A percentile compares a stretch with the other conserved stretches of the same genome.
These are phyloP conservation scores for Chaetothyriales sp. DNA, from an alignment of 2,329 filamentous ascomycete species.

Conservation along the genomic window DNA sequence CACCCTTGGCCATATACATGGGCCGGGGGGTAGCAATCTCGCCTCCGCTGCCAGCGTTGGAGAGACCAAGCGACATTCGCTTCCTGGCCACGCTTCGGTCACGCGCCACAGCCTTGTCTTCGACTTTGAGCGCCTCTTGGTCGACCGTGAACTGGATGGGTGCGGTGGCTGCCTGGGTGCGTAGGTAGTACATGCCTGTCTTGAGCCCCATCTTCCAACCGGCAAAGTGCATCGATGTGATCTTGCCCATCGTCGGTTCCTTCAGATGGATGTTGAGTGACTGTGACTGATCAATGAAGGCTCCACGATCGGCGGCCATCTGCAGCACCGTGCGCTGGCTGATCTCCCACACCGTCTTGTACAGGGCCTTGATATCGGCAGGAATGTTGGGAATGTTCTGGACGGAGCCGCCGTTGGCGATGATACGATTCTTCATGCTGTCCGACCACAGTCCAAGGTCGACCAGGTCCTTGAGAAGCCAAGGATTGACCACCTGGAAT, in stretches of 20 bases:
- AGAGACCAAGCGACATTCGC: constrained; percentile 48
- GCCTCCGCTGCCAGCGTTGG: constrained; percentile 35
- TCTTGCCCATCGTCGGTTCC: constrained; percentile 98
- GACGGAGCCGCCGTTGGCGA: constrained; percentile 86
- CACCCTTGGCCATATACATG: constrained; percentile 44
- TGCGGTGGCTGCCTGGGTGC: constrained; percentile 88
- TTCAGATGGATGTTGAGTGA: constrained; percentile 99
- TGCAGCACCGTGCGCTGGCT: constrained; percentile 89
- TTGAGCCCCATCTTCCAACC: constrained; percentile 99
- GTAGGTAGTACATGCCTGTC: constrained; percentile 99
- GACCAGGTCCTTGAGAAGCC: constrained; percentile 93
- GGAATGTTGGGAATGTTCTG: constrained; percentile 97
- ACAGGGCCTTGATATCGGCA: constrained; percentile 84
- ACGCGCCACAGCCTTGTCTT: constrained; percentile 62
- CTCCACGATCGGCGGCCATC: constrained; percentile 96
- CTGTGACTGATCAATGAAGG: constrained; percentile 97
- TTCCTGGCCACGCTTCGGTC: constrained; percentile 42
- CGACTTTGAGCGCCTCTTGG: constrained; percentile 80
- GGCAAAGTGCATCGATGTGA: constrained; percentile 98
- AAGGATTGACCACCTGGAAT: constrained; percentile 99
- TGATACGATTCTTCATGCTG: constrained; percentile 99
- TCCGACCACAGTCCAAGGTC: constrained; percentile 98
- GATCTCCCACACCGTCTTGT: constrained; percentile 99
- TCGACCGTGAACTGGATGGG: constrained; percentile 99
- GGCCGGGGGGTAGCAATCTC: constrained; percentile 45